Conservation (phyloP, 768 basidiomycete genomes). For the Naganishia friedmannii region DNA sequence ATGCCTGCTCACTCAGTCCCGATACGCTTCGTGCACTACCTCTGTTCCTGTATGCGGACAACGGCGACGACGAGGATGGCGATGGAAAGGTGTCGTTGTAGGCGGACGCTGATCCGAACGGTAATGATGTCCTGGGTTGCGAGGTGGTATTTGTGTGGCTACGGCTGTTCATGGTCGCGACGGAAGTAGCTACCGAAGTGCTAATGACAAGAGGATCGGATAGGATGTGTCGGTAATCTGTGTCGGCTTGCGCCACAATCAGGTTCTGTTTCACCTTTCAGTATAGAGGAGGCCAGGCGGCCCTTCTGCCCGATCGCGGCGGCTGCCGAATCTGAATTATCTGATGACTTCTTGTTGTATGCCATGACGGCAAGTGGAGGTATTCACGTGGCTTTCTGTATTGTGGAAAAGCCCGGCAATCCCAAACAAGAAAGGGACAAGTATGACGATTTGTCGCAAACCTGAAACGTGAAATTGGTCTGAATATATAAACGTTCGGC, state of each 20-base stretch:
- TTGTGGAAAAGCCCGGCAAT: no score
- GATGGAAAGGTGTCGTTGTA: conserved; percentile 49
- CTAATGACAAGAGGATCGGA: neutral
- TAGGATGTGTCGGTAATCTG: neutral
- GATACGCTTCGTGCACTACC: conserved; percentile 38
- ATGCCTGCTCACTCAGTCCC: conserved; percentile 1
- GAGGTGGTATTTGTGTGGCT: neutral
- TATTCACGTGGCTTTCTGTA: no score
- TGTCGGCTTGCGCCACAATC: neutral
- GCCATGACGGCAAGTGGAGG: conserved; percentile 2
- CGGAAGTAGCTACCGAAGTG: neutral
- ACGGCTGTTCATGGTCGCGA: conserved; percentile 6
- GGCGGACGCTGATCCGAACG: conserved; percentile 45
- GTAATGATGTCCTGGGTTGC: conserved; percentile 15
- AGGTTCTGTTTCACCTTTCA: neutral
- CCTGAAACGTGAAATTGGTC: neutral
- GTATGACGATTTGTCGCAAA: neutral
- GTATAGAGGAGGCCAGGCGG: neutral
- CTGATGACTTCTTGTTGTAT: no score
- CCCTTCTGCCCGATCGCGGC: conserved; percentile 2
- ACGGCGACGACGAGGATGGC: conserved; percentile 27
- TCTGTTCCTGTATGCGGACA: conserved; percentile 14
- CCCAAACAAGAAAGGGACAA: neutral
- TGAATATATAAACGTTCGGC: no score
- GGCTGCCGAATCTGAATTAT: neutral